Evolutionary conservation across 2,329 filamentous ascomycete genomes (phyloP).

Genomic region (Hymenoscyphus occultus): DNA sequence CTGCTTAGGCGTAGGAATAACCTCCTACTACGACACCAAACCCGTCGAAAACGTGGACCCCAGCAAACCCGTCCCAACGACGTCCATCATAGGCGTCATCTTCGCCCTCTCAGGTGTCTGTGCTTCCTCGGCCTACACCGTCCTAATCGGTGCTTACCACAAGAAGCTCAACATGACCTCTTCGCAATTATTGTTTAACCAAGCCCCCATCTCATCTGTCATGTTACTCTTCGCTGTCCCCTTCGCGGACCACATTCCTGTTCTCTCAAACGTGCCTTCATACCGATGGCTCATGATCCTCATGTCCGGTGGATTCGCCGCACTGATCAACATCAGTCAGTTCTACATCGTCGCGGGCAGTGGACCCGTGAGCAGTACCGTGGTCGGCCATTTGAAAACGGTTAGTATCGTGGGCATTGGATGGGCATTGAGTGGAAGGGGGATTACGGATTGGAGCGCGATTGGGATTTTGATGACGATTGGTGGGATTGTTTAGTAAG

Average conservation of each 20-base stretch:
- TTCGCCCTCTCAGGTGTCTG: slow-evolving; percentile 62
- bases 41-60: slow-evolving; percentile 36
- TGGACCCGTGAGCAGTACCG: slow-evolving; percentile 41
- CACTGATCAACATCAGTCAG: slow-evolving; percentile 35
- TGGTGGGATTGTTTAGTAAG: slow-evolving; percentile 28
- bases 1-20: slow-evolving; percentile 45
- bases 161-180: slow-evolving; percentile 43
- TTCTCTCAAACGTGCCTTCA: slow-evolving; percentile 36
- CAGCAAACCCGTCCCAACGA: slow-evolving; percentile 38
- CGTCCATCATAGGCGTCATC: slow-evolving; percentile 53
- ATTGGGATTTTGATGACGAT: slow-evolving; percentile 29
- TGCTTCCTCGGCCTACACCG: slow-evolving; percentile 38
- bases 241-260: slow-evolving; percentile 39
- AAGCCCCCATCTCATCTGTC: slow-evolving; percentile 43
- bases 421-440: slow-evolving; percentile 26
- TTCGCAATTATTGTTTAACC: slow-evolving; percentile 44
- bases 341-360: slow-evolving; percentile 36
- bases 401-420: slow-evolving; percentile 31
- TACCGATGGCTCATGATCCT: slow-evolving; percentile 40
- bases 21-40: slow-evolving; percentile 45
- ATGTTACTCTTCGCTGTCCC: slow-evolving; percentile 43
- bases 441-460: slow-evolving; percentile 26
- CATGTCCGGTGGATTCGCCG: slow-evolving; percentile 42
- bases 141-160: slow-evolving; percentile 43
- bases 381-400: slow-evolving; percentile 44